A percentile compares a stretch with the other conserved stretches of the same genome.
Conservation (phyloP, 2,329 filamentous ascomycete genomes). For the Niveomyces coronatus region DNA sequence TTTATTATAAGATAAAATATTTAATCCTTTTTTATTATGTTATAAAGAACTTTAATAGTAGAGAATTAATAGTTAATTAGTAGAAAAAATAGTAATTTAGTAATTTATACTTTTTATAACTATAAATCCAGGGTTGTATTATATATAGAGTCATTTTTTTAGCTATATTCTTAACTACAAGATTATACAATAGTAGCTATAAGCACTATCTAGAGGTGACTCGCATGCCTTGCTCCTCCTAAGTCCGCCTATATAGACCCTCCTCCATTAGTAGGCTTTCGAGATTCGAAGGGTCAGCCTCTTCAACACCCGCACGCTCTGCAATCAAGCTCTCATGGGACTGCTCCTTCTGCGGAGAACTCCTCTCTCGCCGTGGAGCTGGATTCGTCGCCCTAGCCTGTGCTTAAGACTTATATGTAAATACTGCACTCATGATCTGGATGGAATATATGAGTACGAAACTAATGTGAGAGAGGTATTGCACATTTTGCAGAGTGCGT, state of each 20-base stretch:
- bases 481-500: not conserved
- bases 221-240: not conserved
- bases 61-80: too few relatives aligned
- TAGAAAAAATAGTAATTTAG: too few relatives aligned
- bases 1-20: too few relatives aligned
- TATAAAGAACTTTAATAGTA: too few relatives aligned
- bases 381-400: not conserved
- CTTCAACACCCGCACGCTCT: not conserved
- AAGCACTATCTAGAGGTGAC: not conserved
- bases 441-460: slow-evolving; percentile 3
- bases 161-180: not conserved
- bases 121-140: not conserved
- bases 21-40: too few relatives aligned
- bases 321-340: not conserved
- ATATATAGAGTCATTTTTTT: not conserved
- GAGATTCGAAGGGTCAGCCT: not conserved
- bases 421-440: not conserved
- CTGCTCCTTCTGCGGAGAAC: not conserved
- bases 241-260: not conserved
- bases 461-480: not conserved
- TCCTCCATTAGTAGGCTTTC: not conserved
- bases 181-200: not conserved
- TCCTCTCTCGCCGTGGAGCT: not conserved
- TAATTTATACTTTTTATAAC: not conserved
- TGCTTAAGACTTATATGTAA: not conserved